Evolutionary conservation across 345 rosid genomes (phyloP), one percentile per base, ranked within the genome.

Genomic region (Streptanthus diversifolius): DNA sequence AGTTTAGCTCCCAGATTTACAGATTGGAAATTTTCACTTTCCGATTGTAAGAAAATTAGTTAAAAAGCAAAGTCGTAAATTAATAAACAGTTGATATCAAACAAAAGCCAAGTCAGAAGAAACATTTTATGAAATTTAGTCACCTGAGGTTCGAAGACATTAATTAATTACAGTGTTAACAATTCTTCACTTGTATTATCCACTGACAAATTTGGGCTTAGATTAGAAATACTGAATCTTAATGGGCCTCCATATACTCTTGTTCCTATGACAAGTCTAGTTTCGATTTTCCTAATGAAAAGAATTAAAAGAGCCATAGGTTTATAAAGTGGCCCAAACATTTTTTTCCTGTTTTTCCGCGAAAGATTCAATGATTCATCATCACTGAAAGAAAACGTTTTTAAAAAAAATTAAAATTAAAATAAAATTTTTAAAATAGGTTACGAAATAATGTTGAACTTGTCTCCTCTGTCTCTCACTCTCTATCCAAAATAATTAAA

Each of bases 401-500:
- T 30, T 30, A n/a, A n/a, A n/a, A n/a, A n/a, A n/a, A n/a, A n/a
- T n/a, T 1, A 7, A 12, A 5, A 5, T 1, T 12, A 17, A 35
- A 19, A 8, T 18, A 4, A 43, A 18, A 68, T 18, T 11, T 18
- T 11, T 36, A 49, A 9, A 39, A 9, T 5, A 35, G 3, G 3
- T 2, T 35, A 35, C 39, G 39, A 35, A 35, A 52, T 52, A 24
- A 52, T 30, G 13, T 22, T 5, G 27, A 37, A 51, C 55, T 74
- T 5, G 62, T 67, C 68, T 59, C 53, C 47, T 66, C 9, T 74
- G 63, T 75, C 62, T 68, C 69, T 39, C 63, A 67, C 69, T 60
- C 73, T 75, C 54, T 67, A 60, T 68, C 73, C 73, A 52, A 75
- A 68, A 61, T 53, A 30, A 75, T 40, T 52, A 49, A 67, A 60